Conservation (phyloP, 2,329 filamentous ascomycete species). For the Pyrenophora seminiperda region DNA sequence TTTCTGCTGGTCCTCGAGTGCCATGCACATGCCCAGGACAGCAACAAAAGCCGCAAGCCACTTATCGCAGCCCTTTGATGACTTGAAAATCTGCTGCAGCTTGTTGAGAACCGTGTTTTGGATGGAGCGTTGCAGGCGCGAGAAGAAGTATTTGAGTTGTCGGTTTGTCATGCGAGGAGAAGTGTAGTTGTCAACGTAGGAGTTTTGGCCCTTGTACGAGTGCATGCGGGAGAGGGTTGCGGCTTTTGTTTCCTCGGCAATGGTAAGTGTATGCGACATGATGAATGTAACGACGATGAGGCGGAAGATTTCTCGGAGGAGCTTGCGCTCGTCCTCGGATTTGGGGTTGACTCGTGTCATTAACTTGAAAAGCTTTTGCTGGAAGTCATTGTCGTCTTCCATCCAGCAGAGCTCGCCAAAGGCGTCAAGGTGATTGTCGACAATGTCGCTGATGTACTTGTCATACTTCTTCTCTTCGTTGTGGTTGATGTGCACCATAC, state of each 20-base stretch:
- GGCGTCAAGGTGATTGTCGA: slow-evolving; percentile 48
- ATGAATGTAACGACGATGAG: slow-evolving; percentile 57
- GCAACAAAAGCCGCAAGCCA: slow-evolving; percentile 55
- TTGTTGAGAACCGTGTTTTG: slow-evolving; percentile 53
- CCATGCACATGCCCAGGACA: slow-evolving; percentile 55
- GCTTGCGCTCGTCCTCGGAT: slow-evolving; percentile 49
- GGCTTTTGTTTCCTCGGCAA: slow-evolving; percentile 48
- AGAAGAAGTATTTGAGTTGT: slow-evolving; percentile 58
- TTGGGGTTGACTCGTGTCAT: slow-evolving; percentile 48
- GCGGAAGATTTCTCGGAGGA: slow-evolving; percentile 53
- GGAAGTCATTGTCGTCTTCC: slow-evolving; percentile 54
- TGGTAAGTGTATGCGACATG: slow-evolving; percentile 55
- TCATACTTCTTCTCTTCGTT: slow-evolving; percentile 54
- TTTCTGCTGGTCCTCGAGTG: slow-evolving; percentile 55
- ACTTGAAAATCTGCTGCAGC: slow-evolving; percentile 54
- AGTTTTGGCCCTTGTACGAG: slow-evolving; percentile 38
- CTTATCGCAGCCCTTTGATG: slow-evolving; percentile 50
- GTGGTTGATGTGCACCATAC: slow-evolving; percentile 52
- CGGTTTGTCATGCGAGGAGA: slow-evolving; percentile 55
- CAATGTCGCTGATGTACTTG: slow-evolving; percentile 51
- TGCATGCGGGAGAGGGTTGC: slow-evolving; percentile 48
- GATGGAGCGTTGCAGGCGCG: slow-evolving; percentile 49
- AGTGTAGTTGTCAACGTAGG: slow-evolving; percentile 41
- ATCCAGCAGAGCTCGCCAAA: slow-evolving; percentile 53
- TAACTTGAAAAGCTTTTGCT: slow-evolving; percentile 49